Conservation (phyloP, 1,284 basidiomycete species). For the Pulchroboletus neoregius region DNA sequence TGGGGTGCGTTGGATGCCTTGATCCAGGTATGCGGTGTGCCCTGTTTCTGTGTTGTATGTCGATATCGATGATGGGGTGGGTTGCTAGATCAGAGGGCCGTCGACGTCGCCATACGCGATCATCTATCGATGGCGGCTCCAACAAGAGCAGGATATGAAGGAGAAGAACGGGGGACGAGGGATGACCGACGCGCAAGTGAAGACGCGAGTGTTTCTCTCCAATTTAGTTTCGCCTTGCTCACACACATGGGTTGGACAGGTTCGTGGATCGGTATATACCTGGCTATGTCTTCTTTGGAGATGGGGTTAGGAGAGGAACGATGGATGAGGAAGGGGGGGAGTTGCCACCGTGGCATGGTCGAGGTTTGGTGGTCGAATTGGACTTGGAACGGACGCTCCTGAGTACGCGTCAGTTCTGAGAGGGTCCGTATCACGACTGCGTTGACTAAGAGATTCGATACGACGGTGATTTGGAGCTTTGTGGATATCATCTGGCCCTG, state of each 20-base stretch:
- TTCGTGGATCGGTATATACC: constrained; percentile 83
- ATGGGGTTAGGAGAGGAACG: constrained; percentile 31
- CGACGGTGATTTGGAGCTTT: too few species aligned
- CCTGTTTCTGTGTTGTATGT: not conserved
- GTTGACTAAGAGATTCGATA: too few species aligned
- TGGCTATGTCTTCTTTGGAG: constrained; percentile 68
- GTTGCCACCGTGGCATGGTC: constrained; percentile 26
- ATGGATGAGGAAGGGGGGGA: constrained; percentile 25
- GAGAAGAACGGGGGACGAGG: constrained; percentile 74
- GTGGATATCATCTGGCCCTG: too few species aligned
- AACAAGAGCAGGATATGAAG: constrained; percentile 90
- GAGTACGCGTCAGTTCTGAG: constrained; percentile 20
- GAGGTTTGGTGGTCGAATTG: constrained; percentile 27
- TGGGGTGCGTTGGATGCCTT: constrained; percentile 69
- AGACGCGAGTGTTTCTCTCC: constrained; percentile 46
- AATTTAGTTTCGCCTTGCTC: not conserved
- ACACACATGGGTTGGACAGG: constrained; percentile 34
- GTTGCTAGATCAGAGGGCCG: constrained; percentile 47
- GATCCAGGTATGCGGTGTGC: constrained; percentile 52
- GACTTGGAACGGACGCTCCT: constrained; percentile 24
- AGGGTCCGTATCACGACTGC: not conserved
- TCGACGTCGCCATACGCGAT: constrained; percentile 48
- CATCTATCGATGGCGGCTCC: constrained; percentile 75
- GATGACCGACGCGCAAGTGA: constrained; percentile 81
- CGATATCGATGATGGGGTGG: not conserved